These are phyloP conservation scores for Fusarium metavorans DNA, from an alignment of 2,329 filamentous ascomycete genomes.

Conservation along the genomic window DNA sequence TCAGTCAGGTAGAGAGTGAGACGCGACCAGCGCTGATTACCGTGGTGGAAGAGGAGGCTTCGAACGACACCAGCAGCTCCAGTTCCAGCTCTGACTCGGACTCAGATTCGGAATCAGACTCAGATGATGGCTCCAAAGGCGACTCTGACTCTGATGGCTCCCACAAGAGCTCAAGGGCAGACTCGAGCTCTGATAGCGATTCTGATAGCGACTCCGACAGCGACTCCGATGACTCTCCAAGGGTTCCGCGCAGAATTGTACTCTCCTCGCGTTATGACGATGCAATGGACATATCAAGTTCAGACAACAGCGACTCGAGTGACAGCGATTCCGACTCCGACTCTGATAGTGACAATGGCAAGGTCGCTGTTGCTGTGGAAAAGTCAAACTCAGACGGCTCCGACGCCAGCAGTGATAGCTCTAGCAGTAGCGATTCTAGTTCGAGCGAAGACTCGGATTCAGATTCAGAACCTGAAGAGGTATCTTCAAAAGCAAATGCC, in stretches of 20 bases:
- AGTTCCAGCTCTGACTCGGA: slow-evolving; percentile 47
- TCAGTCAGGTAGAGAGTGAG: neutral
- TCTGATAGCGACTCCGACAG: neutral
- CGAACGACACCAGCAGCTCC: slow-evolving; percentile 38
- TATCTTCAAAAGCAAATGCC: slow-evolving; percentile 49
- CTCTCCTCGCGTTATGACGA: neutral
- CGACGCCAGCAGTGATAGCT: slow-evolving; percentile 33
- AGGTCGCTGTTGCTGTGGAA: slow-evolving; percentile 1
- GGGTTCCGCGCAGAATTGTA: neutral
- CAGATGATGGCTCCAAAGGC: slow-evolving; percentile 51
- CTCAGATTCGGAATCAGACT: slow-evolving; percentile 35
- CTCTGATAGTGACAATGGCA: neutral
- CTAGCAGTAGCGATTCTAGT: slow-evolving; percentile 33
- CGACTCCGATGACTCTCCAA: neutral
- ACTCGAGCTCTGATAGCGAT: neutral
- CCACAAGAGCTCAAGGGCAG: slow-evolving; percentile 6
- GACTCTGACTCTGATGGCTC: slow-evolving; percentile 48
- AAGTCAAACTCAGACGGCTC: slow-evolving; percentile 21
- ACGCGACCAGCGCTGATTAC: neutral
- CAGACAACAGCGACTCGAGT: slow-evolving; percentile 19
- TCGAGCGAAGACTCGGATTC: slow-evolving; percentile 45
- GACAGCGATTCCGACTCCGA: slow-evolving; percentile 27
- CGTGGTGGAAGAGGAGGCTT: slow-evolving; percentile 21
- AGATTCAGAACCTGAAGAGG: slow-evolving; percentile 51
- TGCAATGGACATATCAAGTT: neutral